Percentiles rank a stretch among this genome's conserved stretches.
Conservation (phyloP, 495 filamentous ascomycete species). For the Recurvomyces mirabilis region DNA sequence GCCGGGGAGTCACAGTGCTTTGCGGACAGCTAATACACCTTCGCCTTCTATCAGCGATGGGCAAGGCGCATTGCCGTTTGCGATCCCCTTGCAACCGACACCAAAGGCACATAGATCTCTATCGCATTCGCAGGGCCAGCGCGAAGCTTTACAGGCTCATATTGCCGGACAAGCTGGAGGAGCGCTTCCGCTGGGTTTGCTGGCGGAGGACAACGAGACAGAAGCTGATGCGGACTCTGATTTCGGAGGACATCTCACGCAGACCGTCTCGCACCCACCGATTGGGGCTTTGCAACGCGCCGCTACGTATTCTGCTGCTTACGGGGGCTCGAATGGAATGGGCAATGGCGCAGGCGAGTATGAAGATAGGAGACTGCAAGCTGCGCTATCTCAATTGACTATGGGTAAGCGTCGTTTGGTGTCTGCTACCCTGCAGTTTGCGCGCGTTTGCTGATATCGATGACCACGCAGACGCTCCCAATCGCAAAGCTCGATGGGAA, state of each 20-base stretch:
- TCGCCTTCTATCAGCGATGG: constrained; percentile 41
- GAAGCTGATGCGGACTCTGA: constrained; percentile 13
- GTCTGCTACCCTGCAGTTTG: not conserved
- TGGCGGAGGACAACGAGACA: constrained; percentile 13
- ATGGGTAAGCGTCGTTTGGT: constrained; percentile 10
- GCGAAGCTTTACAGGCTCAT: constrained; percentile 27
- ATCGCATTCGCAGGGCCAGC: constrained; percentile 91
- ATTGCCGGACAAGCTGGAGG: constrained; percentile 47
- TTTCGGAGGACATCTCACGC: constrained; percentile 11
- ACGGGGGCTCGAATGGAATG: not conserved
- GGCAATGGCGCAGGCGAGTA: not conserved
- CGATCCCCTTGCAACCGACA: constrained; percentile 82
- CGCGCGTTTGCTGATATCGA: not conserved
- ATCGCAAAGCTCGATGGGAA: constrained; percentile 59
- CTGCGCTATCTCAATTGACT: constrained; percentile 12
- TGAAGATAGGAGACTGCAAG: constrained; percentile 6
- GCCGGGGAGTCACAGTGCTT: constrained; percentile 1
- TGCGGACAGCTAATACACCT: constrained; percentile 21
- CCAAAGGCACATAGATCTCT: constrained; percentile 89
- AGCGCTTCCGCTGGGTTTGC: constrained; percentile 12
- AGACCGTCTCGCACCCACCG: constrained; percentile 20
- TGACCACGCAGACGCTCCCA: constrained; percentile 5
- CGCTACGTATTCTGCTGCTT: constrained; percentile 13
- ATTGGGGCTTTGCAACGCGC: constrained; percentile 16
- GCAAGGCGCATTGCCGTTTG: constrained; percentile 62